phyloP scores from a whole-genome alignment of 129 eudicot genomes.

The Chrysanthemum makinoi region DNA sequence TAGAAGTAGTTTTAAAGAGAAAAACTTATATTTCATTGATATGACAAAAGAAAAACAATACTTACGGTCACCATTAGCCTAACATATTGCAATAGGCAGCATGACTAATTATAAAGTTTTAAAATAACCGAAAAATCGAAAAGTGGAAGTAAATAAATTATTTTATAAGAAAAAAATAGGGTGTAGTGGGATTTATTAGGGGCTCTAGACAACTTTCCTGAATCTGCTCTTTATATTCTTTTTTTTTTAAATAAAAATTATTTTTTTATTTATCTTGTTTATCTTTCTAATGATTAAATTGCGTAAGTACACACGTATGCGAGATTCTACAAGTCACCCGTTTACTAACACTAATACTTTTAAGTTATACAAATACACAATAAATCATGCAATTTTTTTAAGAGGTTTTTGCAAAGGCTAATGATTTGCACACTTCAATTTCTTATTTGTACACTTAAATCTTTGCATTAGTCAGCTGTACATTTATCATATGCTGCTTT shows the following conservation, averaged over 20 bases:
- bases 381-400: background rate
- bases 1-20: too few species aligned
- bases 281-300: slow-evolving; percentile 9
- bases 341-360: background rate
- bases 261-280: background rate
- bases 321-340: slow-evolving; percentile 12
- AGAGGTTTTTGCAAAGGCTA: too few species aligned
- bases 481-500: too few species aligned
- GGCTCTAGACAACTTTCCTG: slow-evolving; percentile 33
- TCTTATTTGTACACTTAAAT: too few species aligned
- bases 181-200: slow-evolving; percentile 25
- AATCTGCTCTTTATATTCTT: slow-evolving; percentile 10
- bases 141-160: background rate
- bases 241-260: background rate
- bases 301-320: slow-evolving; percentile 11
- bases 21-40: too few species aligned
- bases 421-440: too few species aligned
- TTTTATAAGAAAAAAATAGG: background rate
- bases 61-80: too few species aligned
- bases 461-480: too few species aligned
- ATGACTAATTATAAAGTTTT: background rate
- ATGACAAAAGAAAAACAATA: too few species aligned
- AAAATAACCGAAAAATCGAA: background rate
- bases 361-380: background rate
- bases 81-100: too few species aligned